These are phyloP conservation scores for Conoideocrella luteorostrata DNA, from an alignment of 2,329 filamentous ascomycete species.

Conservation along the genomic window DNA sequence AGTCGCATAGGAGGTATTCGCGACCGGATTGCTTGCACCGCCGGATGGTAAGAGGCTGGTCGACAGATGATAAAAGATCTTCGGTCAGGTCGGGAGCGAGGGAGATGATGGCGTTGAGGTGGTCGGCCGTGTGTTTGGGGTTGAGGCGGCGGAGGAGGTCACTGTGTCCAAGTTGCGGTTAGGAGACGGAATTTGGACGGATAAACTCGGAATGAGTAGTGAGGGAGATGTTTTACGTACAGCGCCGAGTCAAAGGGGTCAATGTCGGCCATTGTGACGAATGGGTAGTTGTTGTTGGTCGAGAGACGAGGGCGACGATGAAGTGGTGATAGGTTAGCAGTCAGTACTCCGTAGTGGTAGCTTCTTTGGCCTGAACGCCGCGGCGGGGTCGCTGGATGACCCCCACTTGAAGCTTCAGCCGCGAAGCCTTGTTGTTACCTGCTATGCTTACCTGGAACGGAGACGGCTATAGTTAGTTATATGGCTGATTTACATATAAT, in stretches of 20 bases:
- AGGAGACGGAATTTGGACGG: too few relatives aligned
- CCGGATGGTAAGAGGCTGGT: slow-evolving; percentile 83
- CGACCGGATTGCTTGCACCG: slow-evolving; percentile 84
- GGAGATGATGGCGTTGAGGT: slow-evolving; percentile 82
- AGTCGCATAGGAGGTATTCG: slow-evolving; percentile 97
- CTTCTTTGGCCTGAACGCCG: too few relatives aligned
- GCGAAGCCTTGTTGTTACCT: too few relatives aligned
- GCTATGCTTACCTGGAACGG: too few relatives aligned
- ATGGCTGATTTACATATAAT: too few relatives aligned
- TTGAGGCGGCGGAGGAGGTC: slow-evolving; percentile 97
- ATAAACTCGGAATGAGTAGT: not conserved
- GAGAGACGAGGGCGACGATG: not conserved
- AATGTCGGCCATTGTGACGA: slow-evolving; percentile 39
- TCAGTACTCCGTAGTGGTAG: too few relatives aligned
- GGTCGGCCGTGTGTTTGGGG: slow-evolving; percentile 81
- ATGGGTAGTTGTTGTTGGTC: not conserved
- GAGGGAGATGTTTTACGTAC: slow-evolving; percentile 38
- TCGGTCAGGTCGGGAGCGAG: slow-evolving; percentile 90
- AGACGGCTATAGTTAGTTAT: too few relatives aligned
- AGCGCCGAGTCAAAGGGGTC: slow-evolving; percentile 72
- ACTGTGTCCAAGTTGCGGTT: slow-evolving; percentile 45
- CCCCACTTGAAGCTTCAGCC: too few relatives aligned
- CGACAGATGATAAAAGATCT: slow-evolving; percentile 94
- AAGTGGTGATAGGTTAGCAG: not conserved
- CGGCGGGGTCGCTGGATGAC: too few relatives aligned